These are phyloP conservation scores for Pleurozium schreberi DNA, from an alignment of 225 moss, liverwort and hornwort species.

Conservation along the genomic window DNA sequence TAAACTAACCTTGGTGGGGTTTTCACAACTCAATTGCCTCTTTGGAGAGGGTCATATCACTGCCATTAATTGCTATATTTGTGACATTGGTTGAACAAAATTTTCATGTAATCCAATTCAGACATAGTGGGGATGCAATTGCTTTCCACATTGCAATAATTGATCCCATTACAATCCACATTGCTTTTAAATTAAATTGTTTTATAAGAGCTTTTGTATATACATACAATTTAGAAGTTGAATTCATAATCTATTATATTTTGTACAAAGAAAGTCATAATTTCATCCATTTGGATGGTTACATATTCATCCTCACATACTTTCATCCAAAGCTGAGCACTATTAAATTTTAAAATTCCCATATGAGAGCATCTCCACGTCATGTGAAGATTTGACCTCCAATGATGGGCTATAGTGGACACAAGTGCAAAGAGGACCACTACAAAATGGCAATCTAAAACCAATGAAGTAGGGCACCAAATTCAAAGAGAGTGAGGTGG, in stretches of 20 bases:
- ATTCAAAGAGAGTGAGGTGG: no score
- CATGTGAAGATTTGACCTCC: accelerated
- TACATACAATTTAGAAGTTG: not conserved
- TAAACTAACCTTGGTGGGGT: not conserved
- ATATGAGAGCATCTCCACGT: not conserved
- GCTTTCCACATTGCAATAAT: accelerated
- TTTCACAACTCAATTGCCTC: accelerated
- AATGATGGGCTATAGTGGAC: accelerated
- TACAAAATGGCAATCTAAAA: no score
- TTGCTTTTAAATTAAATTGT: not conserved
- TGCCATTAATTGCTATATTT: not conserved
- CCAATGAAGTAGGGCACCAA: no score
- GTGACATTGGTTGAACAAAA: not conserved
- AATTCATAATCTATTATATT: not conserved
- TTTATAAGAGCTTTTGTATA: not conserved
- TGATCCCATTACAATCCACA: not conserved
- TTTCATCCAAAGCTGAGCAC: not conserved
- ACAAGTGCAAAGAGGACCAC: accelerated
- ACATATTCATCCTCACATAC: not conserved
- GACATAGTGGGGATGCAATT: not conserved
- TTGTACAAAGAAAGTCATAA: not conserved
- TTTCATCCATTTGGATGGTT: not conserved
- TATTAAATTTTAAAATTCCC: not conserved
- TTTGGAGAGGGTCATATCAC: accelerated
- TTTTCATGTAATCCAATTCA: not conserved